Percentiles rank a stretch among this genome's conserved stretches.
Evolutionary conservation across 371 early-diverging fungal species (phyloP).

Genomic region (Blastocladiella emersonii): DNA sequence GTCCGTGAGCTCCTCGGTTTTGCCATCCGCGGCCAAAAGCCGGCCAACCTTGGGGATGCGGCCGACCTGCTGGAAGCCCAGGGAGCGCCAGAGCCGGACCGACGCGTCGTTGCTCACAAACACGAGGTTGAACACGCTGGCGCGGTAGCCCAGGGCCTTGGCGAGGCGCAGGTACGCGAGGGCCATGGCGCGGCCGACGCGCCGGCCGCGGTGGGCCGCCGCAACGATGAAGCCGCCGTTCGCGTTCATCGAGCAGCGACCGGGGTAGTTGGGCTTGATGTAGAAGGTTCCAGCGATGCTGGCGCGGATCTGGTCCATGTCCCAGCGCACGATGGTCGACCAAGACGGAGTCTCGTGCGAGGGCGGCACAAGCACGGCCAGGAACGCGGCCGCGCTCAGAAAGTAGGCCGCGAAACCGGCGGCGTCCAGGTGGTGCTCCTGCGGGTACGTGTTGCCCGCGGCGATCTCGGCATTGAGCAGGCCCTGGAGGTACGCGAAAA

Average conservation of each 20-base stretch:
- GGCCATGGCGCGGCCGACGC: slow-evolving; percentile 53
- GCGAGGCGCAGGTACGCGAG: slow-evolving; percentile 44
- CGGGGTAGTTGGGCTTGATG: slow-evolving; percentile 63
- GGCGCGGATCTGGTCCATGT: background rate
- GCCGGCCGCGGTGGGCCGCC: slow-evolving; percentile 30
- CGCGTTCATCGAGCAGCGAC: slow-evolving; percentile 46
- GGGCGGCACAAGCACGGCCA: slow-evolving; percentile 22
- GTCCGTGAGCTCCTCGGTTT: slow-evolving; percentile 41
- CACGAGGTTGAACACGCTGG: slow-evolving; percentile 66
- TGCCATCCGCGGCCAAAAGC: slow-evolving; percentile 23
- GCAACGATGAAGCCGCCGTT: slow-evolving; percentile 62
- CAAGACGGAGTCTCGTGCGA: slow-evolving; percentile 16
- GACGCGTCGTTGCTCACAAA: slow-evolving; percentile 53
- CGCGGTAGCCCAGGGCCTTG: slow-evolving; percentile 53
- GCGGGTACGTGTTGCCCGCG: slow-evolving; percentile 59
- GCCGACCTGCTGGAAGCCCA: slow-evolving; percentile 53
- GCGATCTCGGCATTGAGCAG: slow-evolving; percentile 50
- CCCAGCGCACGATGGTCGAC: slow-evolving; percentile 26
- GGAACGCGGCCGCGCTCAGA: slow-evolving; percentile 39
- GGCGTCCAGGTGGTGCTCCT: slow-evolving; percentile 32
- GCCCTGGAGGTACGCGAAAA: slow-evolving; percentile 30
- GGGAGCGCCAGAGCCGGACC: slow-evolving; percentile 44
- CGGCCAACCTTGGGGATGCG: slow-evolving; percentile 48
- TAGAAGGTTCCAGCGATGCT: slow-evolving; percentile 47
- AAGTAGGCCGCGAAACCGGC: slow-evolving; percentile 40